Conservation (phyloP, 352 stramenopile species). For the Phytopythium cucurbitacearum region DNA sequence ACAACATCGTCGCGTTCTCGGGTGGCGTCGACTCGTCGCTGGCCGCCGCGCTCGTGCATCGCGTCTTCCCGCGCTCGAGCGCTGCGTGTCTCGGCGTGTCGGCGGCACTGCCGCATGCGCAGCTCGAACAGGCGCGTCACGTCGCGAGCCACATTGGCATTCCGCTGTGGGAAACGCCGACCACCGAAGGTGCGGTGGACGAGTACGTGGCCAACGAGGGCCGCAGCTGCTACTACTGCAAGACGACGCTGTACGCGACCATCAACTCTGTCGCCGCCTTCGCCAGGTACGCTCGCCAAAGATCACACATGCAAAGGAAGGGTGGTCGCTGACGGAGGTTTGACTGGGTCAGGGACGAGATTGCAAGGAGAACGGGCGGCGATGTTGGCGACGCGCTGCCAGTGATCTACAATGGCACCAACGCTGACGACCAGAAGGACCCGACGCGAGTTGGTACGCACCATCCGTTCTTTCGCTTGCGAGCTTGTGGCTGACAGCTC, state of each 20-base stretch:
- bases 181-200: conserved; percentile 74
- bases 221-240: conserved; percentile 96
- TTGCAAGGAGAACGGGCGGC: conserved; percentile 17
- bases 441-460: conserved; percentile 79
- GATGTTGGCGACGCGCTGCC: background rate
- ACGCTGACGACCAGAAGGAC: conserved; percentile 93
- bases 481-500: background rate
- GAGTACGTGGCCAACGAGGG: conserved; percentile 94
- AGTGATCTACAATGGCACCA: conserved; percentile 97
- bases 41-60: conserved; percentile 88
- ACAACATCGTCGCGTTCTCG: conserved; percentile 89
- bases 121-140: conserved; percentile 83
- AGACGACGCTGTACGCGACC: conserved; percentile 96
- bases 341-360: background rate
- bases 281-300: conserved; percentile 11
- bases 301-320: background rate
- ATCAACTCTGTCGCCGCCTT: conserved; percentile 86
- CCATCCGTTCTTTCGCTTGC: background rate
- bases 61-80: conserved; percentile 68
- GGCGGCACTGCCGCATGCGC: conserved; percentile 79
- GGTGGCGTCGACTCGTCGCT: conserved; percentile 96
- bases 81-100: conserved; percentile 93
- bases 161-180: conserved; percentile 83
- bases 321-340: background rate
- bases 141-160: conserved; percentile 90